A percentile compares a stretch with the other conserved stretches of the same genome.
These are phyloP conservation scores for Labyrinthula sp. DNA, from an alignment of 352 stramenopile genomes.

Conservation along the genomic window DNA sequence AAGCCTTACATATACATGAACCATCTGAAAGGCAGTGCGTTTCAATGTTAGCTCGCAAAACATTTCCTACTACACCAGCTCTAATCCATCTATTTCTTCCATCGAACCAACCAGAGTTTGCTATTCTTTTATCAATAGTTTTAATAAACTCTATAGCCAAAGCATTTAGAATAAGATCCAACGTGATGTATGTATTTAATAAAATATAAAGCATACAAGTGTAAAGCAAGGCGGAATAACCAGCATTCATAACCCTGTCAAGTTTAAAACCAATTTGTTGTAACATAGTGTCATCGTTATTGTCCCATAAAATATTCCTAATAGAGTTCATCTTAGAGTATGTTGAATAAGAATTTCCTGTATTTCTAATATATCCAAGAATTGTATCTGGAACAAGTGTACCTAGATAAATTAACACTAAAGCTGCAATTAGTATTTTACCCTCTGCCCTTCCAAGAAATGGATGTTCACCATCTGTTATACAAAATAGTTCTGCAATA, in stretches of 20 bases:
- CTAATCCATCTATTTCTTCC: conserved; percentile 15
- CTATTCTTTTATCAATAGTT: conserved; percentile 34
- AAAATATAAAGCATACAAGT: conserved; percentile 36
- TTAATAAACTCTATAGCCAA: conserved; percentile 37
- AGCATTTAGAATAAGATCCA: conserved; percentile 37
- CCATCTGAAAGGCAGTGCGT: conserved; percentile 25
- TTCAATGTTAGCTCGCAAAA: conserved; percentile 21
- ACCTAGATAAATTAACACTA: conserved; percentile 36
- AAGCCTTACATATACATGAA: conserved; percentile 9
- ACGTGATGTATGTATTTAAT: conserved; percentile 33
- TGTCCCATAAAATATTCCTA: conserved; percentile 27
- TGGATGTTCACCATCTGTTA: background rate
- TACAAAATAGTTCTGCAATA: conserved; percentile 11
- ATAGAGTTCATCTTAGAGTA: conserved; percentile 31
- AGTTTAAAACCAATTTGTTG: conserved; percentile 35
- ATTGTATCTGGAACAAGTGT: conserved; percentile 34
- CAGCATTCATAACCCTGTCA: conserved; percentile 37
- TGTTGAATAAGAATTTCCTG: conserved; percentile 13
- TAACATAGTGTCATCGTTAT: conserved; percentile 32
- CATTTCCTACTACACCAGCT: conserved; percentile 21
- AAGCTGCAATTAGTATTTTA: conserved; percentile 33
- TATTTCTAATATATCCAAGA: conserved; percentile 28
- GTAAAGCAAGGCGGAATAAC: conserved; percentile 33
- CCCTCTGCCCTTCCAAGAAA: no score
- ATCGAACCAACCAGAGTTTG: conserved; percentile 32